These are phyloP conservation scores for Penicillium sp. DNA, from an alignment of 2,329 filamentous ascomycete genomes.

Conservation along the genomic window DNA sequence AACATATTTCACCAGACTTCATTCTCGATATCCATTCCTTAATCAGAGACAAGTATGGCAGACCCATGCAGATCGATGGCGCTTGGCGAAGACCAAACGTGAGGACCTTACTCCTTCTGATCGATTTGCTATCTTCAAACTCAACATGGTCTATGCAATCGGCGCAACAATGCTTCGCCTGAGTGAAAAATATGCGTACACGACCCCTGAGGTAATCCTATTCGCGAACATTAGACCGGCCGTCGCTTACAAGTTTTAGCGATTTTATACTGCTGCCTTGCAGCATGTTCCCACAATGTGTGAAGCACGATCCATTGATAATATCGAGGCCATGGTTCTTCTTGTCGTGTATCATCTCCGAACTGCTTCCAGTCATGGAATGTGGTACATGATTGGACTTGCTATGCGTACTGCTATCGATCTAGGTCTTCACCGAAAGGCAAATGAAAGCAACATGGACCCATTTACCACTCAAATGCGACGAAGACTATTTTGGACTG, in stretches of 20 bases:
- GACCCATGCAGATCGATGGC: constrained; percentile 43
- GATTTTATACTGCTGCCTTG: constrained; percentile 51
- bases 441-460: constrained; percentile 44
- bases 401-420: constrained; percentile 56
- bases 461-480: constrained; percentile 47
- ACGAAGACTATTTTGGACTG: constrained; percentile 52
- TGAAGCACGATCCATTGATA: constrained; percentile 51
- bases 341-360: constrained; percentile 53
- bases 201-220: constrained; percentile 41
- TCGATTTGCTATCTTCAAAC: constrained; percentile 51
- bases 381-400: constrained; percentile 56
- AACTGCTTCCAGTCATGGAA: constrained; percentile 50
- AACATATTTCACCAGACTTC: constrained; percentile 48
- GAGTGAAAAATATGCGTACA: constrained; percentile 47
- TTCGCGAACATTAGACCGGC: too few species aligned
- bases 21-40: constrained; percentile 52
- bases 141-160: constrained; percentile 55
- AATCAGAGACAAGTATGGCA: constrained; percentile 47
- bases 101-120: constrained; percentile 36
- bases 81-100: constrained; percentile 37
- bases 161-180: constrained; percentile 50
- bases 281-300: constrained; percentile 50
- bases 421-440: constrained; percentile 51
- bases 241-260: constrained; percentile 29
- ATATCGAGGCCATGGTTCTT: constrained; percentile 54